A percentile compares a stretch with the other conserved stretches of the same genome.
Conservation (phyloP, 106 monocot species). For the Dendrobium catenatum region DNA sequence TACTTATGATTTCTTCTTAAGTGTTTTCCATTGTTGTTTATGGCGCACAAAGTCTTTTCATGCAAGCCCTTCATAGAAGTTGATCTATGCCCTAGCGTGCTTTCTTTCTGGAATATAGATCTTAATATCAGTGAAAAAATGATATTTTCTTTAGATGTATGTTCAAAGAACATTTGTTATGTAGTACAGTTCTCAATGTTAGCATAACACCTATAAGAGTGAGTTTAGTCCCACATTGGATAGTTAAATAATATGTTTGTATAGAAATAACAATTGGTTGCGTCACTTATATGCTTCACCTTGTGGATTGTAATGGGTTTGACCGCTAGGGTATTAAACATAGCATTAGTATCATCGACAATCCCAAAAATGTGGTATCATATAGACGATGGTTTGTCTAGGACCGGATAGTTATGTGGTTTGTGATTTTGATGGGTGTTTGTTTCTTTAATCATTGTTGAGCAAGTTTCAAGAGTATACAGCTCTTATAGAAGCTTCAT, state of each 20-base stretch:
- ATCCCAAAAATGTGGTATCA: background rate
- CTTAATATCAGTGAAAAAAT: background rate
- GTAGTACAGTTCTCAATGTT: background rate
- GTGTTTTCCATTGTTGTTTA: too few relatives aligned
- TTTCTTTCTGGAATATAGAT: background rate
- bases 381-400: background rate
- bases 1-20: background rate
- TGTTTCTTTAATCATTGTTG: too few relatives aligned
- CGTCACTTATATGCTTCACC: too few relatives aligned
- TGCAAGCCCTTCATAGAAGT: too few relatives aligned
- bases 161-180: background rate
- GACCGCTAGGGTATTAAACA: background rate
- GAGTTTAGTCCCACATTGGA: background rate
- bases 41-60: background rate
- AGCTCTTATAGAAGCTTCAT: too few relatives aligned
- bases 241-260: background rate
- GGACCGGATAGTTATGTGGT: background rate
- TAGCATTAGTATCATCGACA: background rate
- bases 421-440: too few relatives aligned
- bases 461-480: too few relatives aligned
- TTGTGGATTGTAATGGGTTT: background rate
- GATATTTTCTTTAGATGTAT: background rate
- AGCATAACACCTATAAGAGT: background rate
- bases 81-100: background rate
- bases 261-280: background rate